Conservation (phyloP, 345 rosid genomes). For the Abelmoschus esculentus region DNA sequence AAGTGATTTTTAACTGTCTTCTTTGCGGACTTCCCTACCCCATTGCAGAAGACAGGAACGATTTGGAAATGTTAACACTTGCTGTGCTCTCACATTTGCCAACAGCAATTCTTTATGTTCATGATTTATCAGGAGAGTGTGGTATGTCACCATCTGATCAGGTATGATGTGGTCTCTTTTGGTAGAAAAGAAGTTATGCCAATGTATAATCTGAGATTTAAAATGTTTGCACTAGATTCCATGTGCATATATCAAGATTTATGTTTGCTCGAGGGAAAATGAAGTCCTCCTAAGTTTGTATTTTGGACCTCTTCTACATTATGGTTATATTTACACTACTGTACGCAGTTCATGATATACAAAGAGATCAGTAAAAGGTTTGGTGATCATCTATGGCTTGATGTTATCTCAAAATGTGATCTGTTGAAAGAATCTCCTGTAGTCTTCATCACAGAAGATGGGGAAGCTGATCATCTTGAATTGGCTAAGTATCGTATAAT, state of each 20-base stretch:
- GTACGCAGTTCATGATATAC: conserved; percentile 59
- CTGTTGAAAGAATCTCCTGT: conserved; percentile 52
- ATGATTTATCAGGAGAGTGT: conserved; percentile 91
- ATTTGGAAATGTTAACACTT: conserved; percentile 84
- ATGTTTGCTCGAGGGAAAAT: neutral
- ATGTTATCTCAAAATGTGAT: conserved; percentile 84
- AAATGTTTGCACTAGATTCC: neutral
- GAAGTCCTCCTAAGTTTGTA: neutral
- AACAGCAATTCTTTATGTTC: conserved; percentile 83
- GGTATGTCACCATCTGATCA: conserved; percentile 90
- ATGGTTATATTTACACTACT: neutral
- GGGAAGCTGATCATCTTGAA: conserved; percentile 35
- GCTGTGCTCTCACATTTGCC: conserved; percentile 92
- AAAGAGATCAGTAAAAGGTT: conserved; percentile 76
- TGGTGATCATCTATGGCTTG: conserved; percentile 66
- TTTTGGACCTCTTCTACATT: neutral
- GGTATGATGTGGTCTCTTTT: conserved; percentile 31
- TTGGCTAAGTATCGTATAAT: conserved; percentile 43
- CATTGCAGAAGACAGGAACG: conserved; percentile 71
- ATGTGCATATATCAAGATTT: neutral
- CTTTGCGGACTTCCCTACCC: neutral
- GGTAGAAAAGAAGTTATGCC: neutral
- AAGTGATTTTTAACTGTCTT: conserved; percentile 6
- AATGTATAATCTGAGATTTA: neutral
- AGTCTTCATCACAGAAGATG: conserved; percentile 50